Conservation (phyloP, 108 stramenopile genomes). For the Stephanodiscus minutulus region DNA sequence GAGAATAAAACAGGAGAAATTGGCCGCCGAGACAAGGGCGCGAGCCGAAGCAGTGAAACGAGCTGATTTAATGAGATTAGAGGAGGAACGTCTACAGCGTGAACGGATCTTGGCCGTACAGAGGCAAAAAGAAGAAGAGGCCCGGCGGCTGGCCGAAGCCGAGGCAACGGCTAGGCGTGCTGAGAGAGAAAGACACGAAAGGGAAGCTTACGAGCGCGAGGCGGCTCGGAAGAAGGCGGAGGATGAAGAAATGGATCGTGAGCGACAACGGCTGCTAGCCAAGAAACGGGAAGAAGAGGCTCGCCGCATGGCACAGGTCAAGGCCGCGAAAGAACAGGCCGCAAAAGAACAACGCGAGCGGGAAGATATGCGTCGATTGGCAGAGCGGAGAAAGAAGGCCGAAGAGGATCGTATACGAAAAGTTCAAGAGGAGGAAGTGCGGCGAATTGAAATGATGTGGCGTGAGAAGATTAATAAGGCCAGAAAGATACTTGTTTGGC, state of each 20-base stretch:
- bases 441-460: slow-evolving; percentile 36
- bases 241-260: slow-evolving; percentile 27
- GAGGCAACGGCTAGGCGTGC: slow-evolving; percentile 30
- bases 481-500: slow-evolving; percentile 41
- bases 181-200: slow-evolving; percentile 35
- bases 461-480: slow-evolving; percentile 37
- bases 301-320: slow-evolving; percentile 15
- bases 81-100: slow-evolving; percentile 23
- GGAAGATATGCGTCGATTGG: slow-evolving; percentile 24
- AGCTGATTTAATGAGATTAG: slow-evolving; percentile 23
- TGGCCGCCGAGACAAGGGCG: slow-evolving; percentile 34
- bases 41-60: slow-evolving; percentile 20
- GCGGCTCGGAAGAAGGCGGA: slow-evolving; percentile 22
- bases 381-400: slow-evolving; percentile 26
- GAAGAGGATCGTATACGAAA: slow-evolving; percentile 46
- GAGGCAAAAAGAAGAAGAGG: slow-evolving; percentile 16
- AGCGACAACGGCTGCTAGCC: slow-evolving; percentile 16
- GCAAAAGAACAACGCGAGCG: slow-evolving; percentile 10
- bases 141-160: slow-evolving; percentile 15
- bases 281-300: slow-evolving; percentile 41
- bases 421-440: slow-evolving; percentile 42
- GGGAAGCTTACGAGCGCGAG: slow-evolving; percentile 21
- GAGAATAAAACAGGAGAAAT: slow-evolving; percentile 20
- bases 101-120: slow-evolving; percentile 23
- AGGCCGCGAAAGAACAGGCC: slow-evolving; percentile 20